phyloP scores from a whole-genome alignment of 2,329 filamentous ascomycete genomes.

The Cryphonectria japonica region DNA sequence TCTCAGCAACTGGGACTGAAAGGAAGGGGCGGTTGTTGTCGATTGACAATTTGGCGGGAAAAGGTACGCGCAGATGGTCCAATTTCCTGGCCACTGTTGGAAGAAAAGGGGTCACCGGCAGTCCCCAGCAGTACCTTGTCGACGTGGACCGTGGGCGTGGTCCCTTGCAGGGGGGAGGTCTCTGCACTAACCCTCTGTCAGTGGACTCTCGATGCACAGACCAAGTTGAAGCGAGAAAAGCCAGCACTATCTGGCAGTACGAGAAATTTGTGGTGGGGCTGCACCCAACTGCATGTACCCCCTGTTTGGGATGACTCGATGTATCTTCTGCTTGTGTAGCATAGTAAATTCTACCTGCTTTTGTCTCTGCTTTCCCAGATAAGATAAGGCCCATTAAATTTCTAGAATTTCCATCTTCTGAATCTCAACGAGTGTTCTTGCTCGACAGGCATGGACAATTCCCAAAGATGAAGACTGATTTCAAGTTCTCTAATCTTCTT shows the following conservation, averaged over 20 bases:
- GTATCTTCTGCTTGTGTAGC: not conserved
- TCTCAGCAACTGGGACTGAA: not conserved
- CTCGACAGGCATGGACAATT: slow-evolving; percentile 39
- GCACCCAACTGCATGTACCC: not conserved
- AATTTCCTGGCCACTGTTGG: slow-evolving; percentile 18
- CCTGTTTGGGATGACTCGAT: not conserved
- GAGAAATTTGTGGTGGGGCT: no score
- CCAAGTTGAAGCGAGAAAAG: not conserved
- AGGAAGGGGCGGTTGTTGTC: slow-evolving; percentile 10
- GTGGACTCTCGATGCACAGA: slow-evolving; percentile 4
- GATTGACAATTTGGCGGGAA: slow-evolving; percentile 10
- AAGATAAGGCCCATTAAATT: slow-evolving; percentile 22
- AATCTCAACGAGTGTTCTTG: slow-evolving; percentile 4
- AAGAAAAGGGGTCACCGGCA: slow-evolving; percentile 22
- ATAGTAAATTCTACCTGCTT: not conserved
- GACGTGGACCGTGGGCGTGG: slow-evolving; percentile 11
- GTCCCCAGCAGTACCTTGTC: slow-evolving; percentile 9
- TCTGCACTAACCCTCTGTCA: not conserved
- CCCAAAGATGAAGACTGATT: slow-evolving; percentile 94
- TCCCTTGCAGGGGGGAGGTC: slow-evolving; percentile 11
- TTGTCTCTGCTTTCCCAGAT: slow-evolving; percentile 3
- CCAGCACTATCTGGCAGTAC: not conserved
- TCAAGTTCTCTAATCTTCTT: slow-evolving; percentile 98
- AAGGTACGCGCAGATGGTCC: slow-evolving; percentile 20
- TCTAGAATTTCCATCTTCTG: slow-evolving; percentile 16